phyloP scores from a whole-genome alignment of 371 early-diverging fungal species.

The Mortierella polycephala region DNA sequence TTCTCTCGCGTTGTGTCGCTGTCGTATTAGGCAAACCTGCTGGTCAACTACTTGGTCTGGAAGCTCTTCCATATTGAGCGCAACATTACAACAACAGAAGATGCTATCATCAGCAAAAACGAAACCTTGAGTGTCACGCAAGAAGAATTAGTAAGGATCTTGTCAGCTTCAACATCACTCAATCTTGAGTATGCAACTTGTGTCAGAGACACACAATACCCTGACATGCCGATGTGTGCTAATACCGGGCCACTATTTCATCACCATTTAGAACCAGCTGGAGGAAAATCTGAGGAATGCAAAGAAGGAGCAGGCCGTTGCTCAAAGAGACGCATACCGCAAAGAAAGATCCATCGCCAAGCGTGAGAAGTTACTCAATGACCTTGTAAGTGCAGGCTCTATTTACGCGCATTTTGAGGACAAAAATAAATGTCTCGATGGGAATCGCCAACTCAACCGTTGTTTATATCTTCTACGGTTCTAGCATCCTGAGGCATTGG shows the following conservation, averaged over 20 bases:
- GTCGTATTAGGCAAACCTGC: slow-evolving; percentile 44
- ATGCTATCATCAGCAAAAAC: slow-evolving; percentile 55
- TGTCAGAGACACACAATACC: too few relatives aligned
- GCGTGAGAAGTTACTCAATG: slow-evolving; percentile 69
- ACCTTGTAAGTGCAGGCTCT: slow-evolving; percentile 56
- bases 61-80: slow-evolving; percentile 88
- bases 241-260: background rate
- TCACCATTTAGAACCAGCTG: slow-evolving; percentile 50
- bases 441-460: background rate
- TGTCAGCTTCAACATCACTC: background rate
- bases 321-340: slow-evolving; percentile 78
- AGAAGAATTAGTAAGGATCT: slow-evolving; percentile 53
- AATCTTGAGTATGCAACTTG: too few relatives aligned
- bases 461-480: too few relatives aligned
- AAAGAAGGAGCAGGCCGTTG: slow-evolving; percentile 77
- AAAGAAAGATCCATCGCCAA: slow-evolving; percentile 78
- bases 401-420: too few relatives aligned
- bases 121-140: slow-evolving; percentile 46
- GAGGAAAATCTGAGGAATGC: slow-evolving; percentile 70
- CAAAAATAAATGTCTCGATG: background rate
- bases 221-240: too few relatives aligned
- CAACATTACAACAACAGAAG: slow-evolving; percentile 63
- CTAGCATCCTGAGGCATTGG: slow-evolving; percentile 68
- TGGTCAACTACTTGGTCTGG: slow-evolving; percentile 83
- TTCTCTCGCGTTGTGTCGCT: background rate